A percentile compares a stretch with the other conserved stretches of the same genome.
Evolutionary conservation across 805 yeast genomes (phyloP).

Genomic region (Schwanniomyces yamadae): DNA sequence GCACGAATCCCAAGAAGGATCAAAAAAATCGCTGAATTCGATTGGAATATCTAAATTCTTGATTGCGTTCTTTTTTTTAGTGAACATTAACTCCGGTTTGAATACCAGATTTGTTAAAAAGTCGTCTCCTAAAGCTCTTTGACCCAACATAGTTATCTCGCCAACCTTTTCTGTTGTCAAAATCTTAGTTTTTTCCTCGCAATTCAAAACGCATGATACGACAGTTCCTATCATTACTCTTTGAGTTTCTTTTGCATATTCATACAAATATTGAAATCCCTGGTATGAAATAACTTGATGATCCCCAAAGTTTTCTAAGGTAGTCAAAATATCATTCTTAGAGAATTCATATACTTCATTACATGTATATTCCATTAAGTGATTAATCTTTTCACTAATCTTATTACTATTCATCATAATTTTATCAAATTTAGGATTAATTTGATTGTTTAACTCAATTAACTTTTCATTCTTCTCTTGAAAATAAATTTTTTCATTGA

Average conservation of each 20-base stretch:
- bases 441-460: constrained; percentile 46
- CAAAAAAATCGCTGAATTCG: constrained; percentile 72
- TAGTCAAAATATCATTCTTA: constrained; percentile 47
- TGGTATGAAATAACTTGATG: constrained; percentile 53
- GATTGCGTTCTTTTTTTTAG: constrained; percentile 63
- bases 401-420: constrained; percentile 50
- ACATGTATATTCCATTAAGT: constrained; percentile 59
- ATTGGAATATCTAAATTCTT: constrained; percentile 60
- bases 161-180: constrained; percentile 61
- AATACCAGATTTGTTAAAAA: constrained; percentile 60
- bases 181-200: constrained; percentile 69
- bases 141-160: constrained; percentile 62
- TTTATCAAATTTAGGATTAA: constrained; percentile 65
- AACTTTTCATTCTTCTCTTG: constrained; percentile 48
- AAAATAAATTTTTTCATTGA: constrained; percentile 58
- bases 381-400: constrained; percentile 59
- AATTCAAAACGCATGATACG: constrained; percentile 55
- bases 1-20: constrained; percentile 67
- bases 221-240: constrained; percentile 63
- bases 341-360: constrained; percentile 61
- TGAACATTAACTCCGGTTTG: constrained; percentile 78
- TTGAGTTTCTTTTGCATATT: constrained; percentile 71
- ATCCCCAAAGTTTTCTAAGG: constrained; percentile 53
- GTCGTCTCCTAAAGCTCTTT: constrained; percentile 60
- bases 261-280: constrained; percentile 64